Base-by-base conservation (phyloP, 2,329 filamentous ascomycete genomes). In the Trichoderma aggressivum region DNA sequence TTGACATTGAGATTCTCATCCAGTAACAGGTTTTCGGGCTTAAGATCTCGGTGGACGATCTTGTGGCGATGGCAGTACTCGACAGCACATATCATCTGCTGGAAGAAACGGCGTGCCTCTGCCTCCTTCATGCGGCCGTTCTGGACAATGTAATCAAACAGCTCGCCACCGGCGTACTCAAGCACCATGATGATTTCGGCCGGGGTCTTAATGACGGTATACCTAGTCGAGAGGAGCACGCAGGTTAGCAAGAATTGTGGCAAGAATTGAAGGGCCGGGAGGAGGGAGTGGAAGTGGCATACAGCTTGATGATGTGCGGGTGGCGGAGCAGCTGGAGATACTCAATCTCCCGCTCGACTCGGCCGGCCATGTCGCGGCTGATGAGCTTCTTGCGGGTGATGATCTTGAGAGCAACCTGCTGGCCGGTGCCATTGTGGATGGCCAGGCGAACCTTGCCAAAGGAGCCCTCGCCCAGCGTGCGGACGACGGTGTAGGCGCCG, bases 1-100 rank as follows among this genome's bases (percentile, higher is more conserved):
- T 99, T 99, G 82, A 99, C 95, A 78, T 99, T 98, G 79, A 97
- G 91, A 72, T 97, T 91, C 75, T 97, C 93, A 82, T 99, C 96
- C 65, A 99, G 90, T 56, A 99, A 88, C 62, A 99, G 84, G 79
- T 99, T 99, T 85, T 99, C 96, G 11, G 96, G 96, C 82, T 99
- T 99, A 73, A 99, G 84, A 81, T 99, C 96, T 80, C 96, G 92
- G 82, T 99, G 96, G 53, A 98, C 96, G 78, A 99, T 98, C 84
- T 98, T 98, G 85, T 99, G 96, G 73, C 96, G 89, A 83, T 99
- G 96, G 79, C 96, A 99, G 84, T 99, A 99, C 81, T 99, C 96
- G 76, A 99, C 96, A 56, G 96, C 96, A 81, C 96, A 98, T 68
- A 99, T 92, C 83, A 99, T 99, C 82, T 99, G 96, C 82, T 99